phyloP scores from a whole-genome alignment of 2,329 filamentous ascomycete genomes.

The Aspergillus brunneoviolaceus region DNA sequence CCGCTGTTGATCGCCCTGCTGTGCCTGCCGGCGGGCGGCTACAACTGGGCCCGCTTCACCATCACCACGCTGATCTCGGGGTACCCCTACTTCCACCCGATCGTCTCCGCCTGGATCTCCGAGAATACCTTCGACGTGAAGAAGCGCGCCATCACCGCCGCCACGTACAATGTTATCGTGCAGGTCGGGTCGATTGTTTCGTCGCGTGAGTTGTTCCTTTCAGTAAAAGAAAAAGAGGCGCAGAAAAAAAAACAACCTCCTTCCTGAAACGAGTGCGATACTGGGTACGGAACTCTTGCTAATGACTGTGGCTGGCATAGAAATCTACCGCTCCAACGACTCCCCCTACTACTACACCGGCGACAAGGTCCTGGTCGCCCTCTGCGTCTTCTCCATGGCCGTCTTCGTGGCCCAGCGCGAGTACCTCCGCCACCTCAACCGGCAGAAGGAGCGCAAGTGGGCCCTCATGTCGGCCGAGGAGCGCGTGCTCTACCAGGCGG shows the following conservation, averaged over 20 bases:
- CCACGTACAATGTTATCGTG: constrained; percentile 38
- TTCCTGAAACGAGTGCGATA: no score
- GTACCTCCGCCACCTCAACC: constrained; percentile 49
- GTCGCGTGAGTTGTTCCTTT: constrained; percentile 23
- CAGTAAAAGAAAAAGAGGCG: no score
- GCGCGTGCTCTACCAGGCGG: constrained; percentile 47
- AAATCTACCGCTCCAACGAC: constrained; percentile 54
- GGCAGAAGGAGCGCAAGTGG: constrained; percentile 52
- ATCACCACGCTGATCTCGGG: constrained; percentile 53
- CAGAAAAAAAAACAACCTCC: no score
- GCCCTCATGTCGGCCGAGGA: constrained; percentile 47
- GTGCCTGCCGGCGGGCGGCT: constrained; percentile 42
- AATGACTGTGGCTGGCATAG: constrained; percentile 1
- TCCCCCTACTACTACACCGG: constrained; percentile 55
- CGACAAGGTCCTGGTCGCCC: constrained; percentile 55
- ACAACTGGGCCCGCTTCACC: constrained; percentile 52
- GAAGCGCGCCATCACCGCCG: constrained; percentile 30
- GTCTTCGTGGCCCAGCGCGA: constrained; percentile 51
- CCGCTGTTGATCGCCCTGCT: constrained; percentile 52
- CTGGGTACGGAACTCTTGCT: no score
- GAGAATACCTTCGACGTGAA: constrained; percentile 32
- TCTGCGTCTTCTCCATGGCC: constrained; percentile 49
- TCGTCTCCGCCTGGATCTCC: constrained; percentile 35
- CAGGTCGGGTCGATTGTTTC: constrained; percentile 31
- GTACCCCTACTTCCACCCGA: constrained; percentile 57